Base-by-base conservation (phyloP, 805 yeast genomes). In the Starmerella floricola region DNA sequence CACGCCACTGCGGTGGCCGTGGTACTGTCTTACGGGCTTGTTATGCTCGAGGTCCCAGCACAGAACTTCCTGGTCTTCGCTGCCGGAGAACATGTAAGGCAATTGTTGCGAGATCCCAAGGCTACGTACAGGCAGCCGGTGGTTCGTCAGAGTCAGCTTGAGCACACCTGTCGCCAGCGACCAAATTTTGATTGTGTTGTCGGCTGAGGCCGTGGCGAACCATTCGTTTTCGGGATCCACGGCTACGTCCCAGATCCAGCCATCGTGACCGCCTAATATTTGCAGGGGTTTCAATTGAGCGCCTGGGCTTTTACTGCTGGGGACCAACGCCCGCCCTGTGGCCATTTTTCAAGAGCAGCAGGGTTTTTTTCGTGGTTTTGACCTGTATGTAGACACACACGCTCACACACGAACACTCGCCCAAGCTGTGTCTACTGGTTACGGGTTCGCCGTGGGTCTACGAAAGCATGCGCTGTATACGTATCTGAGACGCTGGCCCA, bases 21-120 rank as follows among this genome's bases (percentile, higher is more conserved):
- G 93, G 60, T 84, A 91, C 53, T 86, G 85, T 42, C 96, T 66
- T 3, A 86, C 73, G 2, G 83, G 75, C 51, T 74, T 74, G 53
- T 87, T 84, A 55, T 76, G 73, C 59, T 88, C 97, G 51, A 91
- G 67, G 64, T 91, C 99, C 96, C 97, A 91, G 61, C 97, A 87
- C 57, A 84, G 76, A 8, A 86, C 84, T 20, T 86, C 70, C 59
- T 87, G 87, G 59, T 91, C 99, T 57, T 91, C 97, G 34, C 95
- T 81, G 19, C 91, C 87, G 12, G 88, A 75, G 58, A 87, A 91
- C 66, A 91, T 63, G 59, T 88, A 88, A 0, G 97, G 95, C 57
- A 78, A 85, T 41, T 80, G 66, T 2, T 69, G 65, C 0, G 94
- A 82, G 0, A 88, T 71, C 0, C 71, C 77, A 13, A 91, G 55